These are phyloP conservation scores for Protea cynaroides DNA, from an alignment of 164 flowering plant genomes.

Conservation along the genomic window DNA sequence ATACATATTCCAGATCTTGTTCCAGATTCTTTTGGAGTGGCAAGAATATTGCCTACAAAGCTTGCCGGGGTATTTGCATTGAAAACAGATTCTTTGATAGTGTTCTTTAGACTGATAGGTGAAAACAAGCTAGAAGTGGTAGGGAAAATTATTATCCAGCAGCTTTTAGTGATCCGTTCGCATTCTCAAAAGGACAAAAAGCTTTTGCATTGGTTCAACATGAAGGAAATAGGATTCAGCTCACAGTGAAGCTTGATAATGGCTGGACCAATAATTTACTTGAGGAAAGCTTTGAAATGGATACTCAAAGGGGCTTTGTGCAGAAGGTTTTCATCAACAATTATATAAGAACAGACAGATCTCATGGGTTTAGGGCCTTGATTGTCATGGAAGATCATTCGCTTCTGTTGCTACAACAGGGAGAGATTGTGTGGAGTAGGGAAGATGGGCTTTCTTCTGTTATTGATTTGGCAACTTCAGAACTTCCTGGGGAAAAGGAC, in stretches of 20 bases:
- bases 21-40: conserved; percentile 40
- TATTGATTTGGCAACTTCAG: conserved; percentile 74
- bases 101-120: conserved; percentile 40
- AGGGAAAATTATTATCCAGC: conserved; percentile 36
- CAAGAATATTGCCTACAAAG: conserved; percentile 49
- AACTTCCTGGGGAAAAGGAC: conserved; percentile 76
- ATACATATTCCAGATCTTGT: conserved; percentile 49
- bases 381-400: conserved; percentile 98
- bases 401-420: conserved; percentile 76
- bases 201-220: conserved; percentile 66
- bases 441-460: conserved; percentile 97
- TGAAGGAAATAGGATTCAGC: conserved; percentile 40
- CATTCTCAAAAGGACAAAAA: conserved; percentile 53
- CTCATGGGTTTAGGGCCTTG: conserved; percentile 88
- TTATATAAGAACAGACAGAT: conserved; percentile 78
- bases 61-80: conserved; percentile 52
- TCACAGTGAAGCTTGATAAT: conserved; percentile 57
- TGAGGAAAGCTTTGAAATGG: conserved; percentile 60
- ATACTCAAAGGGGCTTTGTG: conserved; percentile 57
- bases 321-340: conserved; percentile 77
- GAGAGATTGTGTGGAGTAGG: conserved; percentile 91
- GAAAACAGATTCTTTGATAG: conserved; percentile 23
- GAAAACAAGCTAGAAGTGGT: conserved; percentile 51
- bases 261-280: conserved; percentile 48
- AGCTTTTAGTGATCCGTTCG: conserved; percentile 68